These are phyloP conservation scores for Penicillium taxi DNA, from an alignment of 495 filamentous ascomycete genomes.

Conservation along the genomic window DNA sequence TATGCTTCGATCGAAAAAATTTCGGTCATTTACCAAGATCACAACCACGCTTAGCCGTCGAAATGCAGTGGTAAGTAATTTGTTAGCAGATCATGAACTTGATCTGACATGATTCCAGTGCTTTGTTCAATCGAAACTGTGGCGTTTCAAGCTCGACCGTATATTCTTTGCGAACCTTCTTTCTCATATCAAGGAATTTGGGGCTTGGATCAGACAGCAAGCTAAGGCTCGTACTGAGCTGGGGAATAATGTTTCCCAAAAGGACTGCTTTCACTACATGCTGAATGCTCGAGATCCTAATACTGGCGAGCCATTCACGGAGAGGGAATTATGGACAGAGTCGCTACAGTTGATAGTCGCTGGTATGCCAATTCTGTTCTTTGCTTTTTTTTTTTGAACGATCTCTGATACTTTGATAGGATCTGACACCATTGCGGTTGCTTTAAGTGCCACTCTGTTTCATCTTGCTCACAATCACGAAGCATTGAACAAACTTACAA, in stretches of 20 bases:
- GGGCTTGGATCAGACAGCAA: slow-evolving; percentile 27
- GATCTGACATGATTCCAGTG: too few species aligned
- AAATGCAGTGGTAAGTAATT: too few species aligned
- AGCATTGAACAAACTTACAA: slow-evolving; percentile 25
- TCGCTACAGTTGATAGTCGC: slow-evolving; percentile 41
- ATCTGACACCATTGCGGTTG: slow-evolving; percentile 53
- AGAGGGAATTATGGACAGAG: slow-evolving; percentile 52
- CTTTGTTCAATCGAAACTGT: slow-evolving; percentile 12
- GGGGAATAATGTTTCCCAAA: slow-evolving; percentile 31
- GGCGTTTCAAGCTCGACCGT: slow-evolving; percentile 10
- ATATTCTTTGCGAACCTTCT: slow-evolving; percentile 8
- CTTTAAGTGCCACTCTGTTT: slow-evolving; percentile 58
- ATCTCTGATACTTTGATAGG: too few species aligned
- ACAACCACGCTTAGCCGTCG: too few species aligned
- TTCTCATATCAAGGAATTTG: slow-evolving; percentile 3
- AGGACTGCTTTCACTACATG: slow-evolving; percentile 54
- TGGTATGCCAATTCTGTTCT: too few species aligned
- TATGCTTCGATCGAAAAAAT: slow-evolving; percentile 11
- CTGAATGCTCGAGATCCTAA: slow-evolving; percentile 52
- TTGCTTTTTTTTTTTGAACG: too few species aligned
- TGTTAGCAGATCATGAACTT: too few species aligned
- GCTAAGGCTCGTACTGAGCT: slow-evolving; percentile 22
- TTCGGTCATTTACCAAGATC: slow-evolving; percentile 13
- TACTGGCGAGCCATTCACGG: slow-evolving; percentile 48
- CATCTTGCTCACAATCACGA: slow-evolving; percentile 53